phyloP scores from a whole-genome alignment of 2,329 filamentous ascomycete genomes.

The Chrysosporium queenslandicum region DNA sequence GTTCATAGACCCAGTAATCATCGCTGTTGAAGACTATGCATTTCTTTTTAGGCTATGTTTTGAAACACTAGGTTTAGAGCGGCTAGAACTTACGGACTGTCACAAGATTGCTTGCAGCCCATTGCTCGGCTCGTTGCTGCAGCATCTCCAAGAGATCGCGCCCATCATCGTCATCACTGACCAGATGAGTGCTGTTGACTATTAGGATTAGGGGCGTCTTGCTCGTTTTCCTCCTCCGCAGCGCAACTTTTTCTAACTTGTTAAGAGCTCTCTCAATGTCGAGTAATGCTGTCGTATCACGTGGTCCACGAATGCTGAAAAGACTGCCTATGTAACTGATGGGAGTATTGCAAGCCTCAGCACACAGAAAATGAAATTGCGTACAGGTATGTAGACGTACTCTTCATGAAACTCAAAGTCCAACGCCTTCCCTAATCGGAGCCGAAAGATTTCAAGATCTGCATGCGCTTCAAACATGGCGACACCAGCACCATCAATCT shows the following conservation, averaged over 20 bases:
- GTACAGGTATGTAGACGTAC: slow-evolving; percentile 41
- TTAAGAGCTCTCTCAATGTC: slow-evolving; percentile 96
- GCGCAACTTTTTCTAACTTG: slow-evolving; percentile 91
- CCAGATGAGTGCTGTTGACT: slow-evolving; percentile 84
- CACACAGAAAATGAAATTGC: background rate
- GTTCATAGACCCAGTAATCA: slow-evolving; percentile 97
- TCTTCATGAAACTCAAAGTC: slow-evolving; percentile 98
- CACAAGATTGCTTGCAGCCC: slow-evolving; percentile 83
- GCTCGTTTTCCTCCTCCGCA: slow-evolving; percentile 50
- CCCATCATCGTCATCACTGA: slow-evolving; percentile 87
- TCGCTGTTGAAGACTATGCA: slow-evolving; percentile 79
- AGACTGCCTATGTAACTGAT: slow-evolving; percentile 66
- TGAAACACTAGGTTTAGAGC: no score
- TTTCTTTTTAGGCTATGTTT: background rate
- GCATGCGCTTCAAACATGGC: slow-evolving; percentile 96
- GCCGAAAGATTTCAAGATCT: slow-evolving; percentile 88
- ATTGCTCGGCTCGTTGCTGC: slow-evolving; percentile 90
- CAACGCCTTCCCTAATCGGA: slow-evolving; percentile 81
- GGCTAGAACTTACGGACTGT: slow-evolving; percentile 48
- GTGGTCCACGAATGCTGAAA: slow-evolving; percentile 85
- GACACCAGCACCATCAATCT: slow-evolving; percentile 76
- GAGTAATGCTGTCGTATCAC: slow-evolving; percentile 81
- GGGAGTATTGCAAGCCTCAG: slow-evolving; percentile 3
- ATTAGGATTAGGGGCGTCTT: slow-evolving; percentile 75
- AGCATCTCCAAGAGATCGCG: slow-evolving; percentile 85